A percentile compares a stretch with the other conserved stretches of the same genome.
These are phyloP conservation scores for Candida labiduridarum DNA, from an alignment of 1,139 yeast genomes.

Conservation along the genomic window DNA sequence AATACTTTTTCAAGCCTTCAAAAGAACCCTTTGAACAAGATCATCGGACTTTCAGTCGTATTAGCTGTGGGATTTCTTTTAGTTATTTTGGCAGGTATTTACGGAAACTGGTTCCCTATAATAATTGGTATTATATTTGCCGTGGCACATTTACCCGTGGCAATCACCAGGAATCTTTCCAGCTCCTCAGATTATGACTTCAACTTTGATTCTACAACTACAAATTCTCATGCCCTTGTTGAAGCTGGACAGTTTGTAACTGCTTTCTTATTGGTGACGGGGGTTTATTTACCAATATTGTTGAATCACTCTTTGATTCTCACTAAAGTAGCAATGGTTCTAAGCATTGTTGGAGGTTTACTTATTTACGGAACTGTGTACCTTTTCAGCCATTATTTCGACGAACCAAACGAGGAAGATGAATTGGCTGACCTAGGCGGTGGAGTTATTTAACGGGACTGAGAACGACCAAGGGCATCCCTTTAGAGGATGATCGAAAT, in stretches of 20 bases:
- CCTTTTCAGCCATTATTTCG: conserved; percentile 72
- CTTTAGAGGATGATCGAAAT: too few species aligned
- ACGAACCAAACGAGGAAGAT: conserved; percentile 53
- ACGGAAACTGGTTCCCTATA: conserved; percentile 78
- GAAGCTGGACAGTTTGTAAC: conserved; percentile 73
- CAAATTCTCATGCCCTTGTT: conserved; percentile 32
- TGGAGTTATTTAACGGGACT: conserved; percentile 29
- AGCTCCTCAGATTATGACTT: conserved; percentile 45
- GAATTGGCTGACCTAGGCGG: conserved; percentile 31
- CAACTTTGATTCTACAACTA: conserved; percentile 39
- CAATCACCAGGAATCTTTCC: conserved; percentile 36
- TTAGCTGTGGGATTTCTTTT: conserved; percentile 78
- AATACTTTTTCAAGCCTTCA: conserved; percentile 18
- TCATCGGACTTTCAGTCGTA: conserved; percentile 72
- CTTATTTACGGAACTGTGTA: conserved; percentile 75
- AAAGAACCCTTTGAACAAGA: conserved; percentile 66
- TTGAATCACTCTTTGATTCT: conserved; percentile 66
- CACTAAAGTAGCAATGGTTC: conserved; percentile 56
- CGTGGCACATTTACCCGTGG: conserved; percentile 72
- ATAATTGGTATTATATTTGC: conserved; percentile 55
- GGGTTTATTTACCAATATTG: conserved; percentile 66
- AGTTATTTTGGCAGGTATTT: conserved; percentile 75
- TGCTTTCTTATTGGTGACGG: conserved; percentile 67
- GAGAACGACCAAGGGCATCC: too few species aligned
- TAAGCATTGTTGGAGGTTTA: conserved; percentile 70